Percentiles rank a stretch among this genome's conserved stretches.
phyloP scores from a whole-genome alignment of 179 eudicot species.

The Silene coronaria region DNA sequence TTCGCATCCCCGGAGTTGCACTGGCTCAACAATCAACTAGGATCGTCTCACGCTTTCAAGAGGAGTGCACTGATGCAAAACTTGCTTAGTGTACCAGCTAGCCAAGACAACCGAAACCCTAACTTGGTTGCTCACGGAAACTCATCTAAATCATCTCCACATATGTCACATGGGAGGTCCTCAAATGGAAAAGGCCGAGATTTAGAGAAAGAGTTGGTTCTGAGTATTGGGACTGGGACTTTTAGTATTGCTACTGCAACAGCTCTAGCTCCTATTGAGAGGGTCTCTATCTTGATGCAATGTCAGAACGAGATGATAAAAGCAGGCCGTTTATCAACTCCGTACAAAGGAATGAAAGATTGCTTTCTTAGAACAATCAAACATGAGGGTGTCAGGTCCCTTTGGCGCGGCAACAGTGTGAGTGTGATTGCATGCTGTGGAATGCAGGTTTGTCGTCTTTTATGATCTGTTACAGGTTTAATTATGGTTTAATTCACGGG shows the following conservation, averaged over 20 bases:
- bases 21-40: not conserved
- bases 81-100: not conserved
- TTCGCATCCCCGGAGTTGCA: constrained; percentile 7
- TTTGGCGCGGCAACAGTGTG: constrained; percentile 26
- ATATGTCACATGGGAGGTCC: not conserved
- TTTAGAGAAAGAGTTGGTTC: too few relatives aligned
- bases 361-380: constrained; percentile 25
- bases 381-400: constrained; percentile 20
- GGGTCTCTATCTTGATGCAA: constrained; percentile 20
- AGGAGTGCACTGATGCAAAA: not conserved
- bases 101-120: not conserved
- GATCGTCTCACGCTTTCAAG: not conserved
- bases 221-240: too few relatives aligned
- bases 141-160: too few relatives aligned
- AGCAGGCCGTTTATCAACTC: constrained; percentile 17
- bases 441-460: not conserved
- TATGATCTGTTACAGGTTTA: too few relatives aligned
- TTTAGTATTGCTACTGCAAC: too few relatives aligned
- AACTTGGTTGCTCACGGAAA: too few relatives aligned
- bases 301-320: constrained; percentile 27
- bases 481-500: too few relatives aligned
- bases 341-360: constrained; percentile 29
- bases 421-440: not conserved
- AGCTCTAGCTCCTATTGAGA: constrained; percentile 18
- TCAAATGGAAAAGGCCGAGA: not conserved